Evolutionary conservation across 2,329 filamentous ascomycete genomes (phyloP), one percentile per base, ranked within the genome.

Genomic region (Rugonectria rugulosa): DNA sequence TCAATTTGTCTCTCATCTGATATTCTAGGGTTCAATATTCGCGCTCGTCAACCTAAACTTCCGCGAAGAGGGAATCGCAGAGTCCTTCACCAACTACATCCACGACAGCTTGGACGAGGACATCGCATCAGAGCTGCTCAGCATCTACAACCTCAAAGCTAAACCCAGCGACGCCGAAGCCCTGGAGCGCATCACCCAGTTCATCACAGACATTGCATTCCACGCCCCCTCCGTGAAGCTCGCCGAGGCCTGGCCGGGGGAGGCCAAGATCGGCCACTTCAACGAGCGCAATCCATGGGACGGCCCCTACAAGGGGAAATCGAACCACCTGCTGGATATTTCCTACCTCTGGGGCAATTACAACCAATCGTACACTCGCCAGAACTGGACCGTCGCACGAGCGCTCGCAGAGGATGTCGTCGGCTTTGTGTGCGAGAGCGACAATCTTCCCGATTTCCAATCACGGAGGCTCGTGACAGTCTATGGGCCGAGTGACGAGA

Each of bases 341-440:
- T 34, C 43, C n/a, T 48, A 47, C 23, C 24, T 54, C 9, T 54
- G 32, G 31, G 34, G 26, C 5, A 54, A 54, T 23, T 54, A 54
- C 23, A 43, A 54, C 14, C 26, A 48, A 9, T 48, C 71, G 8
- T 45, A 45, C 7, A 45, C 42, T 24, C 27, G 42, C 4, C 42
- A 36, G 21, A 45, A 45, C n/a, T 45, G 42, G 42, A 45, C 42
- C 6, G 42, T 45, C 1, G 42, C 42, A 3, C 15, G 42, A 23
- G 19, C 42, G 17, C 19, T 45, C n/a, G 42, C 42, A 2, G 42
- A 45, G 14, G 15, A 21, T 14, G 42, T 45, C 8, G 17, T 45
- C 9, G 23, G 27, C 10, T 45, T 45, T 11, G 24, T 24, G 11
- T 32, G 9, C 5, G 43, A 37, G 31, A 27, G 37, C 17, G 43